Evolutionary conservation across 345 rosid species (phyloP), one percentile per base, ranked within the genome.

Genomic region (Salix brachista): DNA sequence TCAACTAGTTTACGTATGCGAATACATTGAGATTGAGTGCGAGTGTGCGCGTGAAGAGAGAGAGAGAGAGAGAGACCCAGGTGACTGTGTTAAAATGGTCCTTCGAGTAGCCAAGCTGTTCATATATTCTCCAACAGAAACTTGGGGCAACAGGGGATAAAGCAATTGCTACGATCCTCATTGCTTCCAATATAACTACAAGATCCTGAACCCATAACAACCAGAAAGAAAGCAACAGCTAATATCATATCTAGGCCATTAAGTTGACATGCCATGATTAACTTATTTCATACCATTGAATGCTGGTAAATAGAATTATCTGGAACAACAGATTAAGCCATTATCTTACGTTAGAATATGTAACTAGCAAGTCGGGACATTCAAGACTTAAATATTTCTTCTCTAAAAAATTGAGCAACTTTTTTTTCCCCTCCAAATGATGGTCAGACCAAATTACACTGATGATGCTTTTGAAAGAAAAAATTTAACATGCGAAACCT

Each of bases 91-190:
- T 62, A 77, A 90, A 90, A 34, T 93, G 85, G 66, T 88, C 96
- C 64, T 71, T 56, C 36, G 97, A 83, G 82, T 80, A 90, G 79
- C 99, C 99, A 70, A 95, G 97, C 84, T 95, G 99, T 36, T 88
- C 85, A 75, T 90, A 91, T 82, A 95, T 88, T 82, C 84, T 87
- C 84, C 85, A 71, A 79, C 93, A 83, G 81, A 95, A 84, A 83
- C 86, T 84, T 19, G 99, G 97, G 5, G 94, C 74, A 3, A 92
- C 84, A 1, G 98, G 98, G 25, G 91, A 91, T 66, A 95, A 71
- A n/a, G 93, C 87, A 23, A 95, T 70, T 4, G 99, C 93, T 64
- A 90, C 87, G 48, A 95, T 89, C 87, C 99, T 89, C 93, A 93
- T 82, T 39, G 91, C 86, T 89, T 95, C 99, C 74, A 95, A 76